Conservation (phyloP, 495 filamentous ascomycete species). For the Astrocystis sublimbata region DNA sequence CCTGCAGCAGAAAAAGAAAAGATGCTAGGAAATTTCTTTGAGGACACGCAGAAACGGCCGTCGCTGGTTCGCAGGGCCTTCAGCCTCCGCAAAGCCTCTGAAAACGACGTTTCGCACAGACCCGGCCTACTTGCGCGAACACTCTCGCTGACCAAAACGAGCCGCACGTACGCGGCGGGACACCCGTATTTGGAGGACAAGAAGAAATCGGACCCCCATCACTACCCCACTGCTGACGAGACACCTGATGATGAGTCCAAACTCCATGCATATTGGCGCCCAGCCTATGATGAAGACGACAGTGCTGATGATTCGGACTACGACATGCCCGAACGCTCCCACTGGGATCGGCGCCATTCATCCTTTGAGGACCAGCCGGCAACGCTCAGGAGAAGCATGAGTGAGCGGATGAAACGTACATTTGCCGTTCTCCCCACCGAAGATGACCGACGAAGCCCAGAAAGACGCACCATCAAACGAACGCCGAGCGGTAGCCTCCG, state of each 20-base stretch:
- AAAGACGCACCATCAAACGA: constrained; percentile 51
- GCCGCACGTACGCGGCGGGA: constrained; percentile 19
- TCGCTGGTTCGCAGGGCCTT: constrained; percentile 61
- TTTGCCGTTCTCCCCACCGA: constrained; percentile 54
- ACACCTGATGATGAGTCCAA: constrained; percentile 52
- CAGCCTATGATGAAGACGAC: constrained; percentile 68
- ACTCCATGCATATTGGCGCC: constrained; percentile 81
- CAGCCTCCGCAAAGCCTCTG: constrained; percentile 57
- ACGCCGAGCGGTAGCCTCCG: constrained; percentile 51
- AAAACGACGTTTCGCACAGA: constrained; percentile 51
- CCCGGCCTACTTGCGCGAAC: constrained; percentile 43
- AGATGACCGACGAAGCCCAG: constrained; percentile 39
- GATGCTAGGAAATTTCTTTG: constrained; percentile 51
- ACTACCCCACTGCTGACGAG: constrained; percentile 44
- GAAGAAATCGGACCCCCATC: constrained; percentile 18
- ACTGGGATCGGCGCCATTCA: constrained; percentile 39
- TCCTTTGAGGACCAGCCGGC: constrained; percentile 43
- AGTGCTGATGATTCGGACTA: constrained; percentile 47
- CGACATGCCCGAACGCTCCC: constrained; percentile 26
- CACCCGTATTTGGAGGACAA: constrained; percentile 34
- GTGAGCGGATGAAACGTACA: constrained; percentile 48
- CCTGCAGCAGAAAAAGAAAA: constrained; percentile 57
- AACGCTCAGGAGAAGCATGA: constrained; percentile 51
- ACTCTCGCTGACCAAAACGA: constrained; percentile 41
- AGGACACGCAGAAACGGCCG: constrained; percentile 47